A percentile compares a stretch with the other conserved stretches of the same genome.
Conservation (phyloP, 1,284 basidiomycete genomes). For the Flammula alnicola region DNA sequence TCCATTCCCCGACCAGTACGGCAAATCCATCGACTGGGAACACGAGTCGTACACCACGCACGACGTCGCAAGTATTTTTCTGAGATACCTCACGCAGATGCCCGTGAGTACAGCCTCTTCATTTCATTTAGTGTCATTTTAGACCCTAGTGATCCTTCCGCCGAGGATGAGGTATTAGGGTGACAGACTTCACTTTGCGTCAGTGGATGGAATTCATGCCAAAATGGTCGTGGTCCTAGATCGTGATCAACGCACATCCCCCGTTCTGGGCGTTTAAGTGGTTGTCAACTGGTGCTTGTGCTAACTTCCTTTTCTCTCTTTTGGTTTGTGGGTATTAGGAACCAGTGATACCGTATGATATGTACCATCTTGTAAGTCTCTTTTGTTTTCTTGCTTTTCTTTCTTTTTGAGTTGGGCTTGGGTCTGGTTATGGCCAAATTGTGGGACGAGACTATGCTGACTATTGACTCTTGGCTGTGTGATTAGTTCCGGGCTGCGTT, state of each 20-base stretch:
- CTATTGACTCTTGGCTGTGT: too few species aligned
- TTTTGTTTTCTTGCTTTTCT: too few species aligned
- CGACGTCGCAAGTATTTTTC: conserved; percentile 95
- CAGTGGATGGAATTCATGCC: neutral
- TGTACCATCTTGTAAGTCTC: conserved; percentile 83
- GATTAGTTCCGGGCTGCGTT: conserved; percentile 82
- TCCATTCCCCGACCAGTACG: conserved; percentile 63
- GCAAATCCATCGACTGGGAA: conserved; percentile 92
- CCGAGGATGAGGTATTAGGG: too few species aligned
- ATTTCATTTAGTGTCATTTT: too few species aligned
- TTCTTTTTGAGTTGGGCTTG: too few species aligned
- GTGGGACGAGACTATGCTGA: too few species aligned
- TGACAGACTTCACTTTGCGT: conserved; percentile 3
- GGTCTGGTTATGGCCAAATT: too few species aligned
- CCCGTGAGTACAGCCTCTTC: conserved; percentile 64
- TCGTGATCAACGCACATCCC: too few species aligned
- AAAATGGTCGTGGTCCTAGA: conserved; percentile 17
- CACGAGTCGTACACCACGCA: conserved; percentile 87
- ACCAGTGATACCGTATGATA: conserved; percentile 86
- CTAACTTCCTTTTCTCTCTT: conserved; percentile 12
- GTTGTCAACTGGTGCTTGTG: too few species aligned
- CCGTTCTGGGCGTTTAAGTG: too few species aligned
- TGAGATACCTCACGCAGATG: conserved; percentile 95
- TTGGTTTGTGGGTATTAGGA: too few species aligned
- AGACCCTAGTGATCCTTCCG: too few species aligned